Percentiles rank a stretch among this genome's conserved stretches.
Conservation (phyloP, 2,329 filamentous ascomycete species). For the Nectriaceae sp. region DNA sequence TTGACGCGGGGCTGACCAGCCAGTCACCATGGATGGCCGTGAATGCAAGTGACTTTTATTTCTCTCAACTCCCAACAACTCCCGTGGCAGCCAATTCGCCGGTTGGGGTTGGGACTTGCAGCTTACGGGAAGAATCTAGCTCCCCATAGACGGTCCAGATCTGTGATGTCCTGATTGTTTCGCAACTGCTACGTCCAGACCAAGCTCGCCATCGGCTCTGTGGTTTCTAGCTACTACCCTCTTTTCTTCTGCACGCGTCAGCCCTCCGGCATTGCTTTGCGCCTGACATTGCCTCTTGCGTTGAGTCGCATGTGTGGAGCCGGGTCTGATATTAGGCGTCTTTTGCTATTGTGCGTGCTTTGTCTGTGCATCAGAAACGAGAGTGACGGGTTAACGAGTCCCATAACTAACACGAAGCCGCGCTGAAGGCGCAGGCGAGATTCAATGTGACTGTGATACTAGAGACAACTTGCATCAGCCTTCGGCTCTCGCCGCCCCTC, state of each 20-base stretch:
- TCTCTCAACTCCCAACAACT: not conserved
- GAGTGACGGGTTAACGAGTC: not conserved
- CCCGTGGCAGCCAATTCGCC: not conserved
- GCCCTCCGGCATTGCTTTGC: too few species aligned
- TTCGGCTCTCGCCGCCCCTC: conserved; percentile 18
- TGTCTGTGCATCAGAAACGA: too few species aligned
- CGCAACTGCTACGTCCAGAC: not conserved
- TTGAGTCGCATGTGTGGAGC: not conserved
- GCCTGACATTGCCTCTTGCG: not conserved
- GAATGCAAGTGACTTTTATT: too few species aligned
- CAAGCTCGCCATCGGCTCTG: not conserved
- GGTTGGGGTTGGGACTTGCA: too few species aligned
- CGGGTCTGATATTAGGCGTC: not conserved
- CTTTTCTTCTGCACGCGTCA: too few species aligned
- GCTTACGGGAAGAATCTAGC: not conserved
- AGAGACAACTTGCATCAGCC: not conserved
- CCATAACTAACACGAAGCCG: not conserved
- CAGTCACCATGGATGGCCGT: not conserved
- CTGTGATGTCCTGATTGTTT: not conserved
- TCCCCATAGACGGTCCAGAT: not conserved
- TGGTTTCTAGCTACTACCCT: too few species aligned
- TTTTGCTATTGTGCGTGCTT: too few species aligned
- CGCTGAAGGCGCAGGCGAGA: not conserved
- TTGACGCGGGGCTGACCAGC: not conserved
- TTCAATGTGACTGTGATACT: not conserved